Evolutionary conservation across 2,329 filamentous ascomycete species (phyloP).

Genomic region (Fonsecaea pugnacius): DNA sequence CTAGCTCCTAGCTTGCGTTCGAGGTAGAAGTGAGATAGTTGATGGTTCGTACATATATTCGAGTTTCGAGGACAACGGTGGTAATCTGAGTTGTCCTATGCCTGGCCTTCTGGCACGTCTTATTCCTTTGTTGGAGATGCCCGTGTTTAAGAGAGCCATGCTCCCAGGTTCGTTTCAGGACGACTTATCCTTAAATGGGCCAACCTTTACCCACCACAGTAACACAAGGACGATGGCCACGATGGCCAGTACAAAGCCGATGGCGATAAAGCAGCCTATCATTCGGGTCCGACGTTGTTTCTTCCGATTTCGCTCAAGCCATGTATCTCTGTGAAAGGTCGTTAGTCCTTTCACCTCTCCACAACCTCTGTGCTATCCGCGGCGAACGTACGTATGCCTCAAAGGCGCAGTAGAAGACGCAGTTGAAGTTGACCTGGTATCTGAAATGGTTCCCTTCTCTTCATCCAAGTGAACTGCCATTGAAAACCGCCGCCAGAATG

Average conservation of each 20-base stretch:
- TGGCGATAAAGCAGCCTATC: slow-evolving; percentile 44
- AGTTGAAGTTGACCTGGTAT: slow-evolving; percentile 25
- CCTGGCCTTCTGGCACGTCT: background rate
- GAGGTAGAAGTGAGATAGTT: background rate
- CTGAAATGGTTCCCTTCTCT: slow-evolving; percentile 40
- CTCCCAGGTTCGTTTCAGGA: background rate
- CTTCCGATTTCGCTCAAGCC: slow-evolving; percentile 57
- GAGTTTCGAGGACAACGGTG: background rate
- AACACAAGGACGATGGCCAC: slow-evolving; percentile 31
- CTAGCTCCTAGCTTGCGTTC: background rate
- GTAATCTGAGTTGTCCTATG: too few relatives aligned
- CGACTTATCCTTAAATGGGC: slow-evolving; percentile 25
- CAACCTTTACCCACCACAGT: slow-evolving; percentile 31
- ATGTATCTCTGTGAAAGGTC: slow-evolving; percentile 51
- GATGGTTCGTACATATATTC: background rate
- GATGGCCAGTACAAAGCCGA: slow-evolving; percentile 24
- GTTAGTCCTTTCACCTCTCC: slow-evolving; percentile 4
- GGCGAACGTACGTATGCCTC: slow-evolving; percentile 37
- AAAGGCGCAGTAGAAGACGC: slow-evolving; percentile 20
- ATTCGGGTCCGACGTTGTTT: slow-evolving; percentile 57
- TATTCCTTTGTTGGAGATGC: background rate
- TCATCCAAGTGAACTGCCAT: slow-evolving; percentile 62
- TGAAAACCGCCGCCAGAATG: slow-evolving; percentile 66
- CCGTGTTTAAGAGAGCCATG: background rate
- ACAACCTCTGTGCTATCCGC: slow-evolving; percentile 1